Conservation (phyloP, 2,329 filamentous ascomycete genomes). For the Pseudocercospora fijiensis region DNA sequence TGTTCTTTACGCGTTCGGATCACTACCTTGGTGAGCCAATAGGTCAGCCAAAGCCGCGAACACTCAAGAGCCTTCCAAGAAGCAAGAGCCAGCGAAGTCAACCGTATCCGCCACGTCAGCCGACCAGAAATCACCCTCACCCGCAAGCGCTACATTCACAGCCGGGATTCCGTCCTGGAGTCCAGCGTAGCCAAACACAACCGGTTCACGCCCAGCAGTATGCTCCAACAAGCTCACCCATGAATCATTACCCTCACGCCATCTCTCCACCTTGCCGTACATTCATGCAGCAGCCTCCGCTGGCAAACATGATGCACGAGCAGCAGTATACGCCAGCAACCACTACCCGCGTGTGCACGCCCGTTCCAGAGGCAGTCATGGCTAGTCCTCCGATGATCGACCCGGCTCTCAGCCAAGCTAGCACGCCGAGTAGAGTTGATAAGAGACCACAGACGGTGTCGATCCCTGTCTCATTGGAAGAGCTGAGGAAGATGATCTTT, state of each 20-base stretch:
- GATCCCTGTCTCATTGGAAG: slow-evolving; percentile 25
- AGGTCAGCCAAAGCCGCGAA: slow-evolving; percentile 2
- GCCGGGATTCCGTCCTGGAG: slow-evolving; percentile 17
- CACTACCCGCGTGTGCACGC: slow-evolving; percentile 28
- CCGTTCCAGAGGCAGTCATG: slow-evolving; percentile 19
- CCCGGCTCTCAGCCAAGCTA: slow-evolving; percentile 18
- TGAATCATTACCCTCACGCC: slow-evolving; percentile 6
- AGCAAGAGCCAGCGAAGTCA: slow-evolving; percentile 19
- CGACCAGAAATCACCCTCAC: slow-evolving; percentile 8
- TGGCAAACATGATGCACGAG: slow-evolving; percentile 10
- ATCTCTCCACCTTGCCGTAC: not conserved
- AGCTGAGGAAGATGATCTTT: slow-evolving; percentile 27
- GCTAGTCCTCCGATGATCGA: slow-evolving; percentile 17
- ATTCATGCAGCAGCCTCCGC: not conserved
- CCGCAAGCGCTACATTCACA: slow-evolving; percentile 2
- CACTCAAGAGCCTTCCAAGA: slow-evolving; percentile 21
- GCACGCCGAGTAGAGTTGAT: slow-evolving; percentile 2
- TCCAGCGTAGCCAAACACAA: slow-evolving; percentile 21
- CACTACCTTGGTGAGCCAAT: slow-evolving; percentile 25
- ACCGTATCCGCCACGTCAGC: slow-evolving; percentile 7
- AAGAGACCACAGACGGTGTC: slow-evolving; percentile 7
- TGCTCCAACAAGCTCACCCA: slow-evolving; percentile 26
- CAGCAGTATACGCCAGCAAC: slow-evolving; percentile 13
- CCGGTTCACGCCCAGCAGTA: slow-evolving; percentile 13
- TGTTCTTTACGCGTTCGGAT: slow-evolving; percentile 30